Evolutionary conservation across 805 yeast genomes (phyloP).

Genomic region (Komagataella populi): DNA sequence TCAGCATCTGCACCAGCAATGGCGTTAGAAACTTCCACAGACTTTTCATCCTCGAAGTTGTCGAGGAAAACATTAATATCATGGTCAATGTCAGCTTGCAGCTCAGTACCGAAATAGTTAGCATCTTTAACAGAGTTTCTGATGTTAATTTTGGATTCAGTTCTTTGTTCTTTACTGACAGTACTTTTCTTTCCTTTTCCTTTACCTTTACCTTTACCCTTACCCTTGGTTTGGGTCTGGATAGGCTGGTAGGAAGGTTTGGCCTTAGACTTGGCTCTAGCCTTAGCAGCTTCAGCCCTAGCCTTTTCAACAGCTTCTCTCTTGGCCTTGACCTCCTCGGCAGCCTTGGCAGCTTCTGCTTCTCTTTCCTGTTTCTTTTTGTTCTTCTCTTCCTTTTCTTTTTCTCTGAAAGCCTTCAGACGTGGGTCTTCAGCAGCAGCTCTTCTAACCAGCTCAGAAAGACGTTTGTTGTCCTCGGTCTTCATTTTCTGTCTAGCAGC

Average conservation of each 20-base stretch:
- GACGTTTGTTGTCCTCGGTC: slow-evolving; percentile 90
- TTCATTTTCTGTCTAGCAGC: slow-evolving; percentile 95
- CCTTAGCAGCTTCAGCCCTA: slow-evolving; percentile 60
- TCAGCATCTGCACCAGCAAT: slow-evolving; percentile 36
- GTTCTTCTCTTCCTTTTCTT: slow-evolving; percentile 90
- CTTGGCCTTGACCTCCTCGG: slow-evolving; percentile 78
- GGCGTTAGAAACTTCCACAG: slow-evolving; percentile 56
- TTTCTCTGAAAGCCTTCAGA: slow-evolving; percentile 84
- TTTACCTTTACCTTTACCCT: slow-evolving; percentile 61
- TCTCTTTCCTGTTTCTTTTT: slow-evolving; percentile 95
- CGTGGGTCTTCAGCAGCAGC: slow-evolving; percentile 90
- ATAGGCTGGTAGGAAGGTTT: slow-evolving; percentile 42
- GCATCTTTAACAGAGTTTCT: slow-evolving; percentile 76
- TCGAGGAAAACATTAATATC: slow-evolving; percentile 76
- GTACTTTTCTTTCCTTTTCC: not conserved
- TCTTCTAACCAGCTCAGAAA: slow-evolving; percentile 76
- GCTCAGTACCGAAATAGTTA: slow-evolving; percentile 74
- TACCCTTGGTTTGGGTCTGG: slow-evolving; percentile 94
- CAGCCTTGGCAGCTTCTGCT: slow-evolving; percentile 94
- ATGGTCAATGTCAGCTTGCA: slow-evolving; percentile 54
- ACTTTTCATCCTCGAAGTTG: slow-evolving; percentile 63
- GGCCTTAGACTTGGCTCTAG: slow-evolving; percentile 28
- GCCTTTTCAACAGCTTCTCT: slow-evolving; percentile 82
- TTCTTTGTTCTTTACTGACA: slow-evolving; percentile 46
- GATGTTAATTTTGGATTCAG: slow-evolving; percentile 21